A percentile compares a stretch with the other conserved stretches of the same genome.
Evolutionary conservation across 805 yeast species (phyloP).

Genomic region (Candida odintsovae): DNA sequence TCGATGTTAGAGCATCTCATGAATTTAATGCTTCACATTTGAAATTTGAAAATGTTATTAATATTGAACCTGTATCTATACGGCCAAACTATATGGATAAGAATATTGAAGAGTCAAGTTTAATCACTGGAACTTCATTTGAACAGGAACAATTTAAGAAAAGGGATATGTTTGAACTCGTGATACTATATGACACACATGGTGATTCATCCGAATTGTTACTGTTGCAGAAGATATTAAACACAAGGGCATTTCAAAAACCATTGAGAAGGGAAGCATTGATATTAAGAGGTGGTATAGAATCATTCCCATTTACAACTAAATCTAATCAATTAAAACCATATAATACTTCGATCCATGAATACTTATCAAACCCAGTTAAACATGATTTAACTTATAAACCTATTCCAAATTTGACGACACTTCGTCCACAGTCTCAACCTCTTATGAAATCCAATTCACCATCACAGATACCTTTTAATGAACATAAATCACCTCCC

Average conservation of each 20-base stretch:
- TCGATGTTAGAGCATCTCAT: conserved; percentile 63
- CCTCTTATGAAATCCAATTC: conserved; percentile 2
- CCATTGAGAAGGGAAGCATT: conserved; percentile 37
- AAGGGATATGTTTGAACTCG: conserved; percentile 51
- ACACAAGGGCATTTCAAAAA: conserved; percentile 30
- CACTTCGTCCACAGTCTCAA: conserved; percentile 1
- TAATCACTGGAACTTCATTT: conserved; percentile 4
- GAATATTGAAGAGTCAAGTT: conserved; percentile 41
- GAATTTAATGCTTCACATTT: conserved; percentile 64
- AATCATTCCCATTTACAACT: conserved; percentile 30
- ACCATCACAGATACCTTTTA: neutral
- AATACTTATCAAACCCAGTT: conserved; percentile 14
- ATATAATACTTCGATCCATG: conserved; percentile 6
- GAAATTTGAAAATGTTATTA: conserved; percentile 49
- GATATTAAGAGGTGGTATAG: conserved; percentile 52
- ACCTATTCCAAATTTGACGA: conserved; percentile 1
- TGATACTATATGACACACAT: conserved; percentile 45
- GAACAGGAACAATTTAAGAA: conserved; percentile 50
- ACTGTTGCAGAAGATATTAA: conserved; percentile 24
- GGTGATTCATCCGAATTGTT: conserved; percentile 2
- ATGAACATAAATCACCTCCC: neutral
- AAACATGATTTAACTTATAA: conserved; percentile 12
- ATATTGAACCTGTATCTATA: conserved; percentile 69
- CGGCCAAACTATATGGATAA: conserved; percentile 45
- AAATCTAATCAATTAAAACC: conserved; percentile 11